phyloP scores from a whole-genome alignment of 192 early-diverging fungal species.

The Backusella liffmaniae region DNA sequence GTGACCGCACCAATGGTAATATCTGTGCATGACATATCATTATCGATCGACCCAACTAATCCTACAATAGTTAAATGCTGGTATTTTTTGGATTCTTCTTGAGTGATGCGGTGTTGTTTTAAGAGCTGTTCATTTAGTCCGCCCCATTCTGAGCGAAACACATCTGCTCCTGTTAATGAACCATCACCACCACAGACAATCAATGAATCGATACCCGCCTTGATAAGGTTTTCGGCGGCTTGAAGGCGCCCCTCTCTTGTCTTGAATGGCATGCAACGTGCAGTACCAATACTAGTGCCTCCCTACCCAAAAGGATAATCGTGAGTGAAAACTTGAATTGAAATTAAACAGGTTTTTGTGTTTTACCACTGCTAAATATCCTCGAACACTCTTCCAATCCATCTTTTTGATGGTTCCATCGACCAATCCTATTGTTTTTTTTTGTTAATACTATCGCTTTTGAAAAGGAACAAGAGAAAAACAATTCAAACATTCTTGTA shows the following conservation, averaged over 20 bases:
- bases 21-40: conserved; percentile 86
- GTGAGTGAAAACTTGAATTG: not conserved
- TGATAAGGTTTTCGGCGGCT: conserved; percentile 83
- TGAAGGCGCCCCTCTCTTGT: conserved; percentile 79
- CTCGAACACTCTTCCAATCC: conserved; percentile 87
- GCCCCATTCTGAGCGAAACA: conserved; percentile 89
- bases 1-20: conserved; percentile 98
- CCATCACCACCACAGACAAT: conserved; percentile 97
- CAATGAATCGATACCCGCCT: conserved; percentile 89
- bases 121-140: conserved; percentile 77
- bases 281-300: conserved; percentile 94
- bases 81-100: conserved; percentile 59
- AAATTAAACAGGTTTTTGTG: not conserved
- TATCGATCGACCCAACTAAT: conserved; percentile 96
- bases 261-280: conserved; percentile 84
- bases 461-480: not conserved
- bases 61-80: conserved; percentile 90
- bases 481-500: not conserved
- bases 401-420: conserved; percentile 88
- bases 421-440: conserved; percentile 66
- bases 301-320: conserved; percentile 43
- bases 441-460: not conserved
- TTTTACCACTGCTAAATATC: conserved; percentile 65
- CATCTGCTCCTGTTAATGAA: conserved; percentile 92
- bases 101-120: conserved; percentile 43